Conservation (phyloP, 495 filamentous ascomycete species). For the Articulospora tetracladia region DNA sequence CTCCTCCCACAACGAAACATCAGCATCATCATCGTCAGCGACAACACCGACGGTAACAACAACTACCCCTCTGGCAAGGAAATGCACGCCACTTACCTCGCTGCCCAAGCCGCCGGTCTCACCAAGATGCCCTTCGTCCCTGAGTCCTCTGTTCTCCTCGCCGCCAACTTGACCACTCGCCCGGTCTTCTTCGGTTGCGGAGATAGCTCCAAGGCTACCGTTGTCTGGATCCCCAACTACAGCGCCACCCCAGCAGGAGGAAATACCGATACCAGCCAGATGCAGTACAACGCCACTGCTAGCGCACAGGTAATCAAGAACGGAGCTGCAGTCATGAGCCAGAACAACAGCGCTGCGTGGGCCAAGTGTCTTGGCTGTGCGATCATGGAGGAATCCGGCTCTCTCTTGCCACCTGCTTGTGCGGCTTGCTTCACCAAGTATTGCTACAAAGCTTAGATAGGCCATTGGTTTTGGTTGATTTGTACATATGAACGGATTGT, state of each 20-base stretch:
- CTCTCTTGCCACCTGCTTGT: conserved; percentile 26
- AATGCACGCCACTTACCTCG: conserved; percentile 8
- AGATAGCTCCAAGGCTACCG: conserved; percentile 2
- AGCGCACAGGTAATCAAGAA: conserved; percentile 14
- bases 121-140: conserved; percentile 16
- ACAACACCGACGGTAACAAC: conserved; percentile 18
- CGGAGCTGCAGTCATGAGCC: conserved; percentile 8
- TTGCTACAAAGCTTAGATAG: conserved; percentile 20
- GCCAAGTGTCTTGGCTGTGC: conserved; percentile 19
- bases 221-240: conserved; percentile 6
- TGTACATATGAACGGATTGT: background rate
- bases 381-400: conserved; percentile 15
- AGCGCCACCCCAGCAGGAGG: background rate
- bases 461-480: background rate
- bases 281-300: background rate
- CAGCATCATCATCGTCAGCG: conserved; percentile 17
- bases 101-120: conserved; percentile 7
- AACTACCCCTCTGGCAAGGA: conserved; percentile 3
- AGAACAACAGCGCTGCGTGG: conserved; percentile 16
- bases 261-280: conserved; percentile 8
- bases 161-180: background rate
- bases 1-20: conserved; percentile 10
- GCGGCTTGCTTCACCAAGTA: conserved; percentile 36
- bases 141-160: conserved; percentile 1
- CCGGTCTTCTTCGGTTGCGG: conserved; percentile 18